Evolutionary conservation across 2,329 filamentous ascomycete genomes (phyloP), one percentile per base, ranked within the genome.

Genomic region (Colletotrichum ledebouriae): DNA sequence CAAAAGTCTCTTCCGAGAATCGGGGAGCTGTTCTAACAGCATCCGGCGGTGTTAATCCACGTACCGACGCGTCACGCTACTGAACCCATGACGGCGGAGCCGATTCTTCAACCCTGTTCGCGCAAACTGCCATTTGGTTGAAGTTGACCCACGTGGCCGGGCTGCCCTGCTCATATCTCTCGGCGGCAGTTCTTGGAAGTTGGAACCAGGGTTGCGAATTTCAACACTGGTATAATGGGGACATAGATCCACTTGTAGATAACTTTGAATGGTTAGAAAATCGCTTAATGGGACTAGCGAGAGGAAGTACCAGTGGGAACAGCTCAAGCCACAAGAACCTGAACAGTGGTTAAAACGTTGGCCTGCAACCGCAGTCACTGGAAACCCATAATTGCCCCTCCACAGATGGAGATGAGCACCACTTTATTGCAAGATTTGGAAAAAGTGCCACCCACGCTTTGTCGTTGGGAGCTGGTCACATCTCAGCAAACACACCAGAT

Each of bases 31-130:
- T 56, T 37, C 53, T 46, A 37, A 49, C 29, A 11, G 17, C 42
- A 55, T 33, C 61, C 49, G 65, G 65, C 55, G 65, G 61, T 59
- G 55, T 68, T 37, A 42, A 29, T 7, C 47, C 47, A 22, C 13
- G 25, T 44, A 52, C 17, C 33, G 22, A 34, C 25, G n/a, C n/a
- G n/a, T n/a, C n/a, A n/a, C n/a, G 6, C 29, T 41, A 25, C 17
- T 29, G 10, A 22, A 50, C 34, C 65, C 61, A 56, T 44, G 57
- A 13, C n/a, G 10, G 53, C 59, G 55, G 55, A 44, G 13, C n/a
- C 3, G 7, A 4, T 37, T 68, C 13, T 56, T 44, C 22, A 56
- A 60, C 10, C 17, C n/a, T 10, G 49, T 34, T 52, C 33, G 49
- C 29, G 34, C 25, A 33, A 6, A 52, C 22, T 52, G 49, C 29